phyloP scores from a whole-genome alignment of 768 basidiomycete species.

The Saitozyma podzolica region DNA sequence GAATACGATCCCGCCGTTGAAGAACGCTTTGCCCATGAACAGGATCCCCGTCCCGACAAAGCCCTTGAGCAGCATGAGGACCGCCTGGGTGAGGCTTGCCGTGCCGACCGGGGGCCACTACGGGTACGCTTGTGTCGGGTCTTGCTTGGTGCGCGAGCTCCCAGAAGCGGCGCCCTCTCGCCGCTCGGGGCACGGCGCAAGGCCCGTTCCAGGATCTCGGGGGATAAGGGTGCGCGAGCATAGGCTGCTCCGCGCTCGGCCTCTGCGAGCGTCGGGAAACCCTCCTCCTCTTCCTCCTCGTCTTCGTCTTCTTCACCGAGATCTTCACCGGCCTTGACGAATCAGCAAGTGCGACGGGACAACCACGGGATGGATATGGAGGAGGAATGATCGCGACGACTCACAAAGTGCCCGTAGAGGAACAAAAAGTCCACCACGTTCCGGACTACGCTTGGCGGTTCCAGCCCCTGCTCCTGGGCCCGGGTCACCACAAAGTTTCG shows the following conservation, averaged over 20 bases:
- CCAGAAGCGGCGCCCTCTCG: constrained; percentile 45
- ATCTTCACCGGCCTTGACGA: constrained; percentile 76
- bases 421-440: constrained; percentile 94
- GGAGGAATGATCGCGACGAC: constrained; percentile 47
- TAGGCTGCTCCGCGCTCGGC: constrained; percentile 6
- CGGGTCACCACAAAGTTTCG: constrained; percentile 78
- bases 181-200: constrained; percentile 3
- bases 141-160: constrained; percentile 38
- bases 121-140: constrained; percentile 55
- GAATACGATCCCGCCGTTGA: constrained; percentile 88
- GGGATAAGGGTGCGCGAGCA: constrained; percentile 12
- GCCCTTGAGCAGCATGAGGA: constrained; percentile 91
- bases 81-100: constrained; percentile 85
- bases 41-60: constrained; percentile 95
- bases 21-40: constrained; percentile 96
- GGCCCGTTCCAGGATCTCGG: background rate
- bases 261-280: constrained; percentile 1
- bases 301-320: constrained; percentile 80
- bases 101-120: constrained; percentile 73
- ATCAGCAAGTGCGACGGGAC: constrained; percentile 4
- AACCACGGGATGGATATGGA: background rate
- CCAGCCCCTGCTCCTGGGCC: constrained; percentile 66
- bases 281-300: constrained; percentile 59
- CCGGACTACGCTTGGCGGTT: constrained; percentile 63
- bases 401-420: constrained; percentile 92